Conservation (phyloP, 108 stramenopile species). For the Chaetoceros tenuissimus region DNA sequence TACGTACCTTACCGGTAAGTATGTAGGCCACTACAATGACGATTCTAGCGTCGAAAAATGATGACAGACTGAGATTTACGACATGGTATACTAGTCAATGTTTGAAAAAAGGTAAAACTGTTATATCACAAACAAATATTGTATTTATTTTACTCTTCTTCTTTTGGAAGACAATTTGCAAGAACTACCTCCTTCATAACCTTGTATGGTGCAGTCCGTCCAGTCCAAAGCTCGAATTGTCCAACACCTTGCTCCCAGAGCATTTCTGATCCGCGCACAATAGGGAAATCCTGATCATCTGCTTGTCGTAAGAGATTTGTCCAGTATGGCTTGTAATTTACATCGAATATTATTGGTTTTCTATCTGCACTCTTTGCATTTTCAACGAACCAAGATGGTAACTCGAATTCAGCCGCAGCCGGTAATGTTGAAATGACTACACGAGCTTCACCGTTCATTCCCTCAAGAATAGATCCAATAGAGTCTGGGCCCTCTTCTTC, state of each 20-base stretch:
- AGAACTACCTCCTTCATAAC: constrained; percentile 85
- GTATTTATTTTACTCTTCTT: constrained; percentile 10
- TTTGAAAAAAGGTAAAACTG: no score
- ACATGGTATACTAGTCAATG: no score
- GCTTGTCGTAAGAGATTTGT: constrained; percentile 87
- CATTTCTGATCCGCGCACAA: constrained; percentile 96
- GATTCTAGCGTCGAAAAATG: no score
- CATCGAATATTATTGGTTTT: constrained; percentile 71
- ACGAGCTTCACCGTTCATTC: constrained; percentile 19
- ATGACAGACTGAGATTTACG: no score
- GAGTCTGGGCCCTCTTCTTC: constrained; percentile 27
- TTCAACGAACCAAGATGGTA: constrained; percentile 77
- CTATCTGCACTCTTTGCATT: neutral
- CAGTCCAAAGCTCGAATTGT: constrained; percentile 95
- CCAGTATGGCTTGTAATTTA: constrained; percentile 95
- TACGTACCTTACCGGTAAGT: no score
- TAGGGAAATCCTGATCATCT: constrained; percentile 56
- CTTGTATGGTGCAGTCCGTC: constrained; percentile 74
- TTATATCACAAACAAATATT: no score
- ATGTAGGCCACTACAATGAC: no score
- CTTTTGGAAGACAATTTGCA: constrained; percentile 65
- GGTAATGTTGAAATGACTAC: constrained; percentile 93
- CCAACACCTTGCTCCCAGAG: constrained; percentile 95
- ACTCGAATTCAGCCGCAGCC: constrained; percentile 76
- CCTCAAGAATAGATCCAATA: constrained; percentile 18